phyloP scores from a whole-genome alignment of 306 rosid species.

The Spatholobus suberectus region DNA sequence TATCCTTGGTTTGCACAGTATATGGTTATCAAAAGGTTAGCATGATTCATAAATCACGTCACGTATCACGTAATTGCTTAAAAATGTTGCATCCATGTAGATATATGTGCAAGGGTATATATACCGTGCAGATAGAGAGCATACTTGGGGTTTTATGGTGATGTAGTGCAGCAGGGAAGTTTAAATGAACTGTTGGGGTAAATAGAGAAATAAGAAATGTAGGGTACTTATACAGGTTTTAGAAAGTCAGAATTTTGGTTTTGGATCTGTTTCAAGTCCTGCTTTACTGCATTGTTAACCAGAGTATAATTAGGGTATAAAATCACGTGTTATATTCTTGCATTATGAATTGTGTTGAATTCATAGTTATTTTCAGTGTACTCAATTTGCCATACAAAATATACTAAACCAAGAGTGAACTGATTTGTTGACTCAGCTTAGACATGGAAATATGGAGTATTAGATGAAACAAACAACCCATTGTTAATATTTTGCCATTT shows the following conservation, averaged over 20 bases:
- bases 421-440: no score
- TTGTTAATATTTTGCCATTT: no score
- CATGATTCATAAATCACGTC: neutral
- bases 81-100: conserved; percentile 1
- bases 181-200: neutral
- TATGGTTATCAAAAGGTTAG: conserved; percentile 99
- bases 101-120: conserved; percentile 14
- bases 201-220: neutral
- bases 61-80: conserved; percentile 6
- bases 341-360: no score
- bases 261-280: conserved; percentile 53
- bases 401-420: no score
- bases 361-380: no score
- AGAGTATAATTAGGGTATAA: no score
- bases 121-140: neutral
- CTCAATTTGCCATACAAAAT: no score
- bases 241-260: conserved; percentile 50
- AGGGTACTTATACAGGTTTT: neutral
- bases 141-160: neutral
- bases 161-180: conserved; percentile 12
- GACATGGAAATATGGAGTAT: no score
- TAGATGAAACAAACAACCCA: no score
- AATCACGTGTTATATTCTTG: conserved; percentile 53
- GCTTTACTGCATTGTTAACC: neutral
- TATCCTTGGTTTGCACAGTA: conserved; percentile 98